Evolutionary conservation across 1,284 basidiomycete genomes (phyloP).

Genomic region (Trametes sp.): DNA sequence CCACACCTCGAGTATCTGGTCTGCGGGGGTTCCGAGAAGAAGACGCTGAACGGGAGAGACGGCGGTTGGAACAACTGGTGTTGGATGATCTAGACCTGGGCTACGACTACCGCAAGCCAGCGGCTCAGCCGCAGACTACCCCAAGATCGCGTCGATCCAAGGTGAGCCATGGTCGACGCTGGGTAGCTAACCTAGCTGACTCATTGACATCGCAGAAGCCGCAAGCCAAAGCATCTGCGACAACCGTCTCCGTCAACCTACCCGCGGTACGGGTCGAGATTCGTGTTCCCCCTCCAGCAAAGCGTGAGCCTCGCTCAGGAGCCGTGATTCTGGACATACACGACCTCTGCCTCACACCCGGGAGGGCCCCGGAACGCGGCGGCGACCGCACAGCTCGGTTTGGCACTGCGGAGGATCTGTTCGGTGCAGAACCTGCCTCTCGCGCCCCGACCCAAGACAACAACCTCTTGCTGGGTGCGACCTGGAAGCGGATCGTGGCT

Average conservation of each 20-base stretch:
- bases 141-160: constrained; percentile 23
- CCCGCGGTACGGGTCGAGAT: constrained; percentile 68
- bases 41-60: constrained; percentile 47
- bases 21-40: constrained; percentile 25
- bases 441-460: not conserved
- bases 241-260: constrained; percentile 47
- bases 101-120: constrained; percentile 51
- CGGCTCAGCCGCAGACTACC: constrained; percentile 5
- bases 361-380: constrained; percentile 36
- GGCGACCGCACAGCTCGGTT: constrained; percentile 49
- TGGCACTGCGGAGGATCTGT: constrained; percentile 37
- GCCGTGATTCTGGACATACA: constrained; percentile 71
- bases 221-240: constrained; percentile 14
- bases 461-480: constrained; percentile 45
- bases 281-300: constrained; percentile 59
- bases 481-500: constrained; percentile 55
- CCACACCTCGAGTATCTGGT: constrained; percentile 41
- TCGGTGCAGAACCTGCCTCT: constrained; percentile 1
- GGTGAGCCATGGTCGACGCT: constrained; percentile 23
- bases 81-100: constrained; percentile 63
- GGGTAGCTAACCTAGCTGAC: not conserved
- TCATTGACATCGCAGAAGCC: constrained; percentile 12
- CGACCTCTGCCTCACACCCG: constrained; percentile 52
- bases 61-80: constrained; percentile 57
- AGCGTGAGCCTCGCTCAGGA: constrained; percentile 62